Base-by-base conservation (phyloP, 2,329 filamentous ascomycete genomes). In the Colletotrichum incanum region DNA sequence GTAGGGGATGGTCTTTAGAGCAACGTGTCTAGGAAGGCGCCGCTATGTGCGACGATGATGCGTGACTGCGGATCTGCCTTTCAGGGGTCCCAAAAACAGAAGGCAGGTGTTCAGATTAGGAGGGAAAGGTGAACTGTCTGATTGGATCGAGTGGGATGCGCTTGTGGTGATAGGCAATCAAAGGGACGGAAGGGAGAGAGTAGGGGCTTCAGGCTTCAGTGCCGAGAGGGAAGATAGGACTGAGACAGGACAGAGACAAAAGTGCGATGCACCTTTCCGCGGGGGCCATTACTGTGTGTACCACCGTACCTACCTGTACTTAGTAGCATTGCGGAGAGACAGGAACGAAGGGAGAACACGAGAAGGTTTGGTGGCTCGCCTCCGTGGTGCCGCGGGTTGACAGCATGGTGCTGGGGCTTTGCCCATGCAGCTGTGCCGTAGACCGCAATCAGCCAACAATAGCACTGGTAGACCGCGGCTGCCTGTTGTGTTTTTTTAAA, bases 321-420 rank as follows among this genome's bases (percentile, higher is more conserved):
- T 31, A 31, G 18, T 52, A 52, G 49, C 26, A n/a, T 55, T 55
- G 52, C 9, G 31, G 31, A 37, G 54, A 55, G 31, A 50, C 58
- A 47, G 12, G 59, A 50, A 5, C 18, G n/a, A 39, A 43, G 23
- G 28, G 43, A 28, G 31, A 39, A 23, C 11, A 45, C 56, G 23
- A 39, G 34, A 56, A 41, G 37, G 56, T 47, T 60, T 45, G 41
- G 45, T 47, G 56, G 56, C 16, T 43, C 55, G 63, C 63, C 56
- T 60, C 67, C 47, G 56, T 47, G 63, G 67, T 71, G 67, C 63
- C 60, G 37, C 63, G 67, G 58, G 67, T 67, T 55, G 49, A 61
- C 41, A 41, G 60, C 45, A 7, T 39, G 62, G 67, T 61, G 62
- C 62, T 55, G 65, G 67, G 67, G 28, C 62, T 20, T 34, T 39